Conservation (phyloP, 352 stramenopile genomes). For the Phytophthora ramorum region DNA sequence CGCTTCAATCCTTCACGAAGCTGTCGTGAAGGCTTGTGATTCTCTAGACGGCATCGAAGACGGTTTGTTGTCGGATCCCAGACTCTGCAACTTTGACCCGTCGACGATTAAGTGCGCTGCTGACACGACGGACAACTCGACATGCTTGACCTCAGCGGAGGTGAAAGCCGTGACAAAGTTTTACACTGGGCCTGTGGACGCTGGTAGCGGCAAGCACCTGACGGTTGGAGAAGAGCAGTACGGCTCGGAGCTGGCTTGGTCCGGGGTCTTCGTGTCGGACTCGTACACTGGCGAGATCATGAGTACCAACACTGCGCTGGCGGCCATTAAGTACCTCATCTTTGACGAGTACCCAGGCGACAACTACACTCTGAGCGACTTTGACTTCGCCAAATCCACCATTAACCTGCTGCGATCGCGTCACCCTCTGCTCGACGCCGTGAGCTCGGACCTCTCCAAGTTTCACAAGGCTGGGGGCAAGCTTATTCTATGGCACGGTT, state of each 20-base stretch:
- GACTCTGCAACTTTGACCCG: conserved; percentile 43
- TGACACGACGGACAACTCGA: conserved; percentile 38
- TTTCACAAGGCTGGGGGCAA: conserved; percentile 49
- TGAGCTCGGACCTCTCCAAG: conserved; percentile 43
- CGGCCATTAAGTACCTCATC: conserved; percentile 50
- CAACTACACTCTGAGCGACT: conserved; percentile 53
- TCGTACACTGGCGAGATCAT: conserved; percentile 31
- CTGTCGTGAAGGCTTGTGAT: conserved; percentile 45
- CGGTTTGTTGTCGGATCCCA: conserved; percentile 43
- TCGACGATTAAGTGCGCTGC: conserved; percentile 38
- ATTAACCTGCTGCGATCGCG: conserved; percentile 40
- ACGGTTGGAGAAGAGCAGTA: conserved; percentile 54
- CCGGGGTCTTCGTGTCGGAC: conserved; percentile 45
- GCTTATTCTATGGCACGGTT: conserved; percentile 56
- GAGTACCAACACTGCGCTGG: conserved; percentile 41
- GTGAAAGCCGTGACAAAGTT: conserved; percentile 43
- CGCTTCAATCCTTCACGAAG: conserved; percentile 43
- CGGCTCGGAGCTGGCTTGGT: conserved; percentile 51
- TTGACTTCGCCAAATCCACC: conserved; percentile 46
- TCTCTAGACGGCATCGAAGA: conserved; percentile 47
- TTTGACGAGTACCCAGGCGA: conserved; percentile 43
- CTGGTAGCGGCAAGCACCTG: conserved; percentile 31
- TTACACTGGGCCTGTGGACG: conserved; percentile 47
- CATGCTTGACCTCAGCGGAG: conserved; percentile 44
- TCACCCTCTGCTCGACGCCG: conserved; percentile 46